Evolutionary conservation across 805 yeast genomes (phyloP).

Genomic region (Metschnikowia amazonensis): DNA sequence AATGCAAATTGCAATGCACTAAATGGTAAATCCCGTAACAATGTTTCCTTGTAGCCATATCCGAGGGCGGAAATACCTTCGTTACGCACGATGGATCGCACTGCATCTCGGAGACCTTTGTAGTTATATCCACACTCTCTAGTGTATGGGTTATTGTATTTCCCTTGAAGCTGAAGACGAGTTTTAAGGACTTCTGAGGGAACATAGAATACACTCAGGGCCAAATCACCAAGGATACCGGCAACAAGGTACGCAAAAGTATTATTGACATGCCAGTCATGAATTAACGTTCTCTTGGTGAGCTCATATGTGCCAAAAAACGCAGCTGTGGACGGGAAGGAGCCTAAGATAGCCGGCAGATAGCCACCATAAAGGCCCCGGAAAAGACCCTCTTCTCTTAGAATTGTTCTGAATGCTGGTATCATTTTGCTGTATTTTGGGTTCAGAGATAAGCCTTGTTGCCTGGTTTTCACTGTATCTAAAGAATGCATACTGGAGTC

Average conservation of each 20-base stretch:
- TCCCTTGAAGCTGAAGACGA: slow-evolving; percentile 88
- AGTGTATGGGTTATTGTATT: slow-evolving; percentile 73
- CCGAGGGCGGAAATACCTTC: slow-evolving; percentile 80
- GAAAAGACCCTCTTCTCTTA: slow-evolving; percentile 76
- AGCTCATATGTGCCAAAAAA: slow-evolving; percentile 89
- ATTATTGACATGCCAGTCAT: slow-evolving; percentile 64
- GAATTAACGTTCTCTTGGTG: slow-evolving; percentile 66
- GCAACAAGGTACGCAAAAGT: slow-evolving; percentile 76
- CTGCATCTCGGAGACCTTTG: slow-evolving; percentile 68
- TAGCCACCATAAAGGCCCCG: slow-evolving; percentile 92
- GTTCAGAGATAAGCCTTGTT: slow-evolving; percentile 82
- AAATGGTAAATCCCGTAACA: slow-evolving; percentile 90
- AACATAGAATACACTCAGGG: slow-evolving; percentile 82
- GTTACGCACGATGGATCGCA: slow-evolving; percentile 51
- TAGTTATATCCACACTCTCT: slow-evolving; percentile 80
- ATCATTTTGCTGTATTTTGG: slow-evolving; percentile 70
- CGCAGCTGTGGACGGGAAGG: slow-evolving; percentile 90
- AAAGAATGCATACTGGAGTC: slow-evolving; percentile 92
- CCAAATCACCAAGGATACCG: slow-evolving; percentile 92
- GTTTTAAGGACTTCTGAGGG: slow-evolving; percentile 95
- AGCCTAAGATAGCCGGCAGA: slow-evolving; percentile 86
- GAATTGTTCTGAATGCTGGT: slow-evolving; percentile 71
- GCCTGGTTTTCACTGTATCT: slow-evolving; percentile 95
- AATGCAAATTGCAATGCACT: slow-evolving; percentile 95
- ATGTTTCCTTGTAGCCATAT: slow-evolving; percentile 91